Evolutionary conservation across 1,284 basidiomycete genomes (phyloP).

Genomic region (Irpex lacteus): DNA sequence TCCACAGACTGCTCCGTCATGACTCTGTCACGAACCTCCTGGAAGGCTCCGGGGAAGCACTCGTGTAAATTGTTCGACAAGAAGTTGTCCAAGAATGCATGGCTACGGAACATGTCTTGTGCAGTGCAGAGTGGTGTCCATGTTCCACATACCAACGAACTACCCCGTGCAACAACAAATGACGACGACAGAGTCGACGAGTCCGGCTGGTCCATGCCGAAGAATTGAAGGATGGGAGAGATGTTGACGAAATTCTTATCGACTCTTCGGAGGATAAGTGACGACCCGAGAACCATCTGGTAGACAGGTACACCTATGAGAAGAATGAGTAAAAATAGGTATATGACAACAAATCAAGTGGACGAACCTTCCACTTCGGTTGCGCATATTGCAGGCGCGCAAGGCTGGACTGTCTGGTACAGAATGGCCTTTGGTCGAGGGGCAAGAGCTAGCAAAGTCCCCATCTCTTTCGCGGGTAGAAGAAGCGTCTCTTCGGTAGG

Average conservation of each 20-base stretch:
- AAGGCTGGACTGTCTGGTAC: slow-evolving; percentile 50
- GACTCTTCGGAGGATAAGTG: slow-evolving; percentile 58
- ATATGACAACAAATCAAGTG: slow-evolving; percentile 8
- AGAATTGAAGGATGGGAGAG: slow-evolving; percentile 49
- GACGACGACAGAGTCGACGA: slow-evolving; percentile 39
- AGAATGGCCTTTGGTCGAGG: slow-evolving; percentile 23
- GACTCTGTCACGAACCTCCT: slow-evolving; percentile 47
- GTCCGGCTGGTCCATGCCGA: slow-evolving; percentile 36
- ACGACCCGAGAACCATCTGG: slow-evolving; percentile 55
- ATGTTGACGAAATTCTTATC: slow-evolving; percentile 75
- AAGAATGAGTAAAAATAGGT: not conserved
- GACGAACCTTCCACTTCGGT: slow-evolving; percentile 63
- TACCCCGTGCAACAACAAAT: slow-evolving; percentile 44
- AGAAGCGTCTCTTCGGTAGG: not conserved
- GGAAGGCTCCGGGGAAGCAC: slow-evolving; percentile 49
- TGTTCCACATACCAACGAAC: slow-evolving; percentile 49
- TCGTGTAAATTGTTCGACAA: slow-evolving; percentile 57
- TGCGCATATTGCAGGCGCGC: slow-evolving; percentile 56
- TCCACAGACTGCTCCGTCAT: slow-evolving; percentile 41
- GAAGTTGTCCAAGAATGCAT: slow-evolving; percentile 47
- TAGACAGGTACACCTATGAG: slow-evolving; percentile 64
- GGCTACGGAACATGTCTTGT: slow-evolving; percentile 45
- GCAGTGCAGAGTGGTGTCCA: slow-evolving; percentile 66
- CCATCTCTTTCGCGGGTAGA: not conserved
- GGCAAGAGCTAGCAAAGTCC: not conserved